These are phyloP conservation scores for Paramecium sexaurelia DNA, from an alignment of 73 alveolate species.

Conservation along the genomic window DNA sequence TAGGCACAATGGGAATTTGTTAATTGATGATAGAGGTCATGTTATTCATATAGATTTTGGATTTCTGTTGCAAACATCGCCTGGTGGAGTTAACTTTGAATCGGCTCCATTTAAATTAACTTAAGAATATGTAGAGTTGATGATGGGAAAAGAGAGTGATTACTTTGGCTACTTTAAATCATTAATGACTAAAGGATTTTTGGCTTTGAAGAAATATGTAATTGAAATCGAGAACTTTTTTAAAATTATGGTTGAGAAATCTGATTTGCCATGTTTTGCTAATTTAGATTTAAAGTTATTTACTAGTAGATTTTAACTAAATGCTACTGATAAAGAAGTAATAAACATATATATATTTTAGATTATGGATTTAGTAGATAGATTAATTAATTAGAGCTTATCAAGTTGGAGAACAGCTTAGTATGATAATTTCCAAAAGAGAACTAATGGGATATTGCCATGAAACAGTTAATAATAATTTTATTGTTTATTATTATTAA, in stretches of 20 bases:
- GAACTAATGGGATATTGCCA: conserved; percentile 52
- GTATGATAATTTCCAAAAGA: conserved; percentile 43
- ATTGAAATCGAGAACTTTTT: conserved; percentile 29
- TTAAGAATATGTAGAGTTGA: conserved; percentile 62
- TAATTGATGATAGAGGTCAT: conserved; percentile 90
- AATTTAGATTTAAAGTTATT: conserved; percentile 49
- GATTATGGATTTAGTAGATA: conserved; percentile 31
- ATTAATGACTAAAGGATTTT: conserved; percentile 58
- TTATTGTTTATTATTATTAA: background rate
- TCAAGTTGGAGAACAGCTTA: conserved; percentile 49
- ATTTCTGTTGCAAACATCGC: conserved; percentile 85
- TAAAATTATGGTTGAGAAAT: conserved; percentile 61
- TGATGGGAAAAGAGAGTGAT: conserved; percentile 65
- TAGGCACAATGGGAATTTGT: conserved; percentile 93
- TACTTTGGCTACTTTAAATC: conserved; percentile 54
- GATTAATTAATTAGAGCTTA: background rate
- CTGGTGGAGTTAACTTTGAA: conserved; percentile 93
- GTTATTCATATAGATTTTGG: conserved; percentile 96
- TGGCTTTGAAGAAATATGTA: conserved; percentile 47
- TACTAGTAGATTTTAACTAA: conserved; percentile 1
- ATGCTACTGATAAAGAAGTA: conserved; percentile 48
- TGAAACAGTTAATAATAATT: background rate
- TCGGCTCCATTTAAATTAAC: conserved; percentile 93
- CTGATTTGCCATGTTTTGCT: conserved; percentile 60
- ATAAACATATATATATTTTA: background rate